These are phyloP conservation scores for Sinapis alba DNA, from an alignment of 441 rosid species.

Conservation along the genomic window DNA sequence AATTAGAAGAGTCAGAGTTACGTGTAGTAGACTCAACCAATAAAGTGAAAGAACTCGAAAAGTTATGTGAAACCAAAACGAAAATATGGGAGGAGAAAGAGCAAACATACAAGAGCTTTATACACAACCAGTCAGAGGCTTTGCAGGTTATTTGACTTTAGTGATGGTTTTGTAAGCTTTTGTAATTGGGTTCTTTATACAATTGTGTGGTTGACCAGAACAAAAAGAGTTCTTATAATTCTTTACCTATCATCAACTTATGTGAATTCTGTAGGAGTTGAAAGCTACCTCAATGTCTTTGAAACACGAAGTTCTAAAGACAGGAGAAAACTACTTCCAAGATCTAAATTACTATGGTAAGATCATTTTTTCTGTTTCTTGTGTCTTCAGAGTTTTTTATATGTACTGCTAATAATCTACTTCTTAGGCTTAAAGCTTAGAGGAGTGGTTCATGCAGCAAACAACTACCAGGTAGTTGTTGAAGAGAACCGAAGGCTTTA, in stretches of 20 bases:
- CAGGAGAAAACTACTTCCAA: conserved; percentile 46
- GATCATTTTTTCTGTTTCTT: neutral
- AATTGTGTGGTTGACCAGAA: neutral
- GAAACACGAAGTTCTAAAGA: conserved; percentile 59
- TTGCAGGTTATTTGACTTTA: conserved; percentile 52
- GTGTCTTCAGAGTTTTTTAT: conserved; percentile 8
- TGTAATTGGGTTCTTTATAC: neutral
- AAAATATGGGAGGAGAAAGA: conserved; percentile 68
- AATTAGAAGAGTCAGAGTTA: conserved; percentile 54
- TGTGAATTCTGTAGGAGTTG: conserved; percentile 52
- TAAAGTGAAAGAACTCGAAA: conserved; percentile 61
- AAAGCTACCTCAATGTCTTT: conserved; percentile 55
- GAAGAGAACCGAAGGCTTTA: conserved; percentile 61
- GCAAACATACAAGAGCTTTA: conserved; percentile 44
- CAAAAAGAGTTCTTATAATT: conserved; percentile 1
- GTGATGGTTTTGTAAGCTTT: conserved; percentile 8
- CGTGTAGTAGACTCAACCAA: conserved; percentile 54
- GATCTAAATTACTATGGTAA: conserved; percentile 56
- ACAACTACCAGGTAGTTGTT: conserved; percentile 50
- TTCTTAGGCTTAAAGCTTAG: conserved; percentile 51
- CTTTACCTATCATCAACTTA: neutral
- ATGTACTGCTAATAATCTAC: conserved; percentile 10
- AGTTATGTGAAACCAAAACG: conserved; percentile 52
- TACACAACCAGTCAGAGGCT: conserved; percentile 51
- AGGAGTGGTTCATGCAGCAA: conserved; percentile 59